A percentile compares a stretch with the other conserved stretches of the same genome.
Conservation (phyloP, 352 stramenopile species). For the Pythium volutum region DNA sequence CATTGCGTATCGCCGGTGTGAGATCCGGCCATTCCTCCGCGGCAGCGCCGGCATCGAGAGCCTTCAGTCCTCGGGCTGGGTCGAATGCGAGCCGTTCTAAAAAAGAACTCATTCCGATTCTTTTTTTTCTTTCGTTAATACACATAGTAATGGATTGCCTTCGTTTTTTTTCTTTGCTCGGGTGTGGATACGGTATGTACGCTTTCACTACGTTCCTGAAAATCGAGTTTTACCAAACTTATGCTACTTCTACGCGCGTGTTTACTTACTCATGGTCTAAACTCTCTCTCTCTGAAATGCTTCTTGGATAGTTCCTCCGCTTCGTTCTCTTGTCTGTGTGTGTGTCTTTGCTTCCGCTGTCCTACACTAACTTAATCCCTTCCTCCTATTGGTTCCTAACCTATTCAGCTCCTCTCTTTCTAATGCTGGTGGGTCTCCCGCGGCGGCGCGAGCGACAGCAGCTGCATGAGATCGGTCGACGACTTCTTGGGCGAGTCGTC, state of each 20-base stretch:
- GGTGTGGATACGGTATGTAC: too few species aligned
- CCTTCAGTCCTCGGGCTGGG: conserved; percentile 55
- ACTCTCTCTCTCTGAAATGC: neutral
- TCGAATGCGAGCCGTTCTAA: conserved; percentile 62
- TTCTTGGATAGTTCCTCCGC: neutral
- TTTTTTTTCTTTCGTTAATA: neutral
- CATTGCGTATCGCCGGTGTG: conserved; percentile 37
- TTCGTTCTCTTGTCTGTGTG: neutral
- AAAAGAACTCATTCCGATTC: neutral
- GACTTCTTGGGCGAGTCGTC: conserved; percentile 18
- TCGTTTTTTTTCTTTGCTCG: neutral
- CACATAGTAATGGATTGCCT: neutral
- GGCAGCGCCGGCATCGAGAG: conserved; percentile 39
- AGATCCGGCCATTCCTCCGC: conserved; percentile 63
- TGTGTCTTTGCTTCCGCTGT: neutral
- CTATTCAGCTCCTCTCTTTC: conserved; percentile 4
- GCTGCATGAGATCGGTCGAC: conserved; percentile 46
- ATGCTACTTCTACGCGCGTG: conserved; percentile 7
- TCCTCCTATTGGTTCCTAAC: neutral
- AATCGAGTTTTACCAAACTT: conserved; percentile 8
- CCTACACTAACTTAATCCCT: conserved; percentile 1
- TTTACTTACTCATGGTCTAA: neutral
- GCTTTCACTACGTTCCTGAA: too few species aligned
- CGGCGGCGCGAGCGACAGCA: conserved; percentile 42
- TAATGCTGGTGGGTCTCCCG: conserved; percentile 5